Percentiles rank a stretch among this genome's conserved stretches.
Evolutionary conservation across 345 rosid genomes (phyloP).

Genomic region (Camelina laxa): DNA sequence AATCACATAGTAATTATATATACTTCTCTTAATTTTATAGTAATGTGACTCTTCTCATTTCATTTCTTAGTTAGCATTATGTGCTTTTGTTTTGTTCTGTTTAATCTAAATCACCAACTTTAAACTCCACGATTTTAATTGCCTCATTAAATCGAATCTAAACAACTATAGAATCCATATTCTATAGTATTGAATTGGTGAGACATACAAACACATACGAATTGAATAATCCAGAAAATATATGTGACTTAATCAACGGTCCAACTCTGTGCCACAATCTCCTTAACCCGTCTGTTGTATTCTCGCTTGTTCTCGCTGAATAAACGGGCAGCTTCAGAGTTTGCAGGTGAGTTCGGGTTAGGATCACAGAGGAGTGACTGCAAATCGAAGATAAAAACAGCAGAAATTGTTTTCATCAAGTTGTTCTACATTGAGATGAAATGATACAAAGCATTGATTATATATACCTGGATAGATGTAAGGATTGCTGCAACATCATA

Average conservation of each 20-base stretch:
- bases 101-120: neutral
- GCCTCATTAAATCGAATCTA: neutral
- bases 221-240: neutral
- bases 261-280: conserved; percentile 78
- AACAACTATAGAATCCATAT: neutral
- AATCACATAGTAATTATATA: too few species aligned
- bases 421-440: neutral
- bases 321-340: conserved; percentile 80
- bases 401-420: too few species aligned
- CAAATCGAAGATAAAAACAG: neutral
- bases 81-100: neutral
- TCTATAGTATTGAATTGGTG: neutral
- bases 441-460: neutral
- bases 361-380: conserved; percentile 82
- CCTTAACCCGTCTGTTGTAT: conserved; percentile 68
- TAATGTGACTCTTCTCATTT: conserved; percentile 1
- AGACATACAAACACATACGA: neutral
- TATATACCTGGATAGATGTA: conserved; percentile 64
- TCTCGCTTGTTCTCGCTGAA: conserved; percentile 87
- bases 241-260: conserved; percentile 52
- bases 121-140: neutral
- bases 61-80: neutral
- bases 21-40: neutral
- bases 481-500: conserved; percentile 72
- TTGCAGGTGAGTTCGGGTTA: conserved; percentile 81